phyloP scores from a whole-genome alignment of 2,329 filamentous ascomycete species.

The Rutstroemia sp. region DNA sequence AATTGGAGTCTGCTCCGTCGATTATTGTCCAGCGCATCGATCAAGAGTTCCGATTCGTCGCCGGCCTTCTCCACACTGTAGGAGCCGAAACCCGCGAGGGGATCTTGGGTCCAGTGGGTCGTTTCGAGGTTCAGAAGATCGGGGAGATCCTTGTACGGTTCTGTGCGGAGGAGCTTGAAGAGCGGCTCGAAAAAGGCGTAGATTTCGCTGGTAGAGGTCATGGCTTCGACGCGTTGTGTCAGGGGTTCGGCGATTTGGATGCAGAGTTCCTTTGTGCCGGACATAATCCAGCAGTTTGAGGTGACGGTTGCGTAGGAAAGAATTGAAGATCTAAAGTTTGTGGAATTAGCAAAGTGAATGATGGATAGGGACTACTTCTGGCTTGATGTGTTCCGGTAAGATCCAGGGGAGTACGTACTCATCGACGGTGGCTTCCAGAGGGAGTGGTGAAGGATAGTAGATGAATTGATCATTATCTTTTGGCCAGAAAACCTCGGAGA shows the following conservation, averaged over 20 bases:
- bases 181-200: conserved; percentile 38
- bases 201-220: conserved; percentile 31
- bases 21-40: conserved; percentile 32
- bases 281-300: conserved; percentile 38
- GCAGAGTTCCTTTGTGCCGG: conserved; percentile 35
- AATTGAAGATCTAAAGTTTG: conserved; percentile 25
- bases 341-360: background rate
- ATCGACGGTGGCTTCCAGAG: conserved; percentile 26
- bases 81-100: conserved; percentile 35
- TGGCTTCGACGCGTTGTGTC: conserved; percentile 38
- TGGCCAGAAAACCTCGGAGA: conserved; percentile 37
- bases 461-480: conserved; percentile 40
- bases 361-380: background rate
- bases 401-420: conserved; percentile 10
- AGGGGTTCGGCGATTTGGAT: conserved; percentile 37
- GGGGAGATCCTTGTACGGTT: conserved; percentile 37
- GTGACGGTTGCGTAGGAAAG: conserved; percentile 38
- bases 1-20: conserved; percentile 34
- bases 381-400: background rate
- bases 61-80: conserved; percentile 39
- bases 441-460: conserved; percentile 34
- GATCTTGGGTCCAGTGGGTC: conserved; percentile 38
- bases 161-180: conserved; percentile 36
- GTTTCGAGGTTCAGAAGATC: conserved; percentile 34
- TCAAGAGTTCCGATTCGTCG: conserved; percentile 33